Percentiles rank a stretch among this genome's conserved stretches.
These are phyloP conservation scores for Lentinula edodes DNA, from an alignment of 768 basidiomycete species.

Conservation along the genomic window DNA sequence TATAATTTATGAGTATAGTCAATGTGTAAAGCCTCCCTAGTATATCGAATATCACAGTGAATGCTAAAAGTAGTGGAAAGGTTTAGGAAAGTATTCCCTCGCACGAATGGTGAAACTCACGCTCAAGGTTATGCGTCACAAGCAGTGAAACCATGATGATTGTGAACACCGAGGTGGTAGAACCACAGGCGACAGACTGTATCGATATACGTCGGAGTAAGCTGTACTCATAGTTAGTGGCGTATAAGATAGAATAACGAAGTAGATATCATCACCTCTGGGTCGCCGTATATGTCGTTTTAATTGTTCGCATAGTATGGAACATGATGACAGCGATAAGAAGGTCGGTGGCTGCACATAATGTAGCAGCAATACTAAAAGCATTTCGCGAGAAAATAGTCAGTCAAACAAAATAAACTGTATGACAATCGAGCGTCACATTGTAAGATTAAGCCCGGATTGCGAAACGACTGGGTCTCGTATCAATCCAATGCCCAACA, in stretches of 20 bases:
- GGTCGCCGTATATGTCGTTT: not conserved
- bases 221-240: not conserved
- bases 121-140: not conserved
- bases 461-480: not conserved
- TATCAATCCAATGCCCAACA: not conserved
- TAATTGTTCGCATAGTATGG: not conserved
- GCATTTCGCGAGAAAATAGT: too few species aligned
- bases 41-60: not conserved
- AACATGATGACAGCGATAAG: not conserved
- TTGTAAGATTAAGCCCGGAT: not conserved
- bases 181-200: constrained; percentile 1
- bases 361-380: not conserved
- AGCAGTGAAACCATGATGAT: not conserved
- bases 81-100: not conserved
- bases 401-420: too few species aligned
- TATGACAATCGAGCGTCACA: not conserved
- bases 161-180: not conserved
- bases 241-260: not conserved
- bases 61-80: not conserved
- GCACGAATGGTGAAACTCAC: not conserved
- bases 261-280: not conserved
- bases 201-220: not conserved
- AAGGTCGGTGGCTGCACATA: constrained; percentile 3
- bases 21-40: not conserved
- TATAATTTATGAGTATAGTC: constrained; percentile 2